These are phyloP conservation scores for Plasmodium knowlesi DNA, from an alignment of 169 alveolate genomes.

Conservation along the genomic window DNA sequence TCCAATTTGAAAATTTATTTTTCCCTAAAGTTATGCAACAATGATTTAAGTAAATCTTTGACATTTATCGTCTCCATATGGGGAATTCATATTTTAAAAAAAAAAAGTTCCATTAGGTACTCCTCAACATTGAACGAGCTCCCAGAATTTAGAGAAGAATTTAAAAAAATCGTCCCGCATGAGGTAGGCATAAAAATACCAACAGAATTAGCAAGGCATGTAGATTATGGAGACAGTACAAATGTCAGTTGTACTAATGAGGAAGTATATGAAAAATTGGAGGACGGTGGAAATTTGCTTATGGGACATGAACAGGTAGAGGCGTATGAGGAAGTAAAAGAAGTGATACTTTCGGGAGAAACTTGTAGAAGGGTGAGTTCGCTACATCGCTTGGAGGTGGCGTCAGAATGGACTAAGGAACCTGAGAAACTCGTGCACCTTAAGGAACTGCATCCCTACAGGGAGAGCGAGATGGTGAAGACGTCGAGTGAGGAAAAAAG, in stretches of 20 bases:
- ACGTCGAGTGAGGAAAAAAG: not conserved
- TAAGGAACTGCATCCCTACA: not conserved
- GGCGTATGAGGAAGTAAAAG: not conserved
- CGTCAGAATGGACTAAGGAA: not conserved
- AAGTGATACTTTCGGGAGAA: not conserved
- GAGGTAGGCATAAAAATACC: not conserved
- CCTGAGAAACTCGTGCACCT: not conserved
- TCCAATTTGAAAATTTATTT: constrained; percentile 43
- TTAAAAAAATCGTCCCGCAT: not conserved
- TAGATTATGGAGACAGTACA: not conserved
- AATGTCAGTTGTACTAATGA: constrained; percentile 2
- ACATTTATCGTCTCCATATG: constrained; percentile 40
- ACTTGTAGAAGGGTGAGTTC: not conserved
- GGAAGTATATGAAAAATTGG: not conserved
- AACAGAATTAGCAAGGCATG: not conserved
- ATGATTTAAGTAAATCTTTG: constrained; percentile 36
- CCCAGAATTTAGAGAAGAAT: constrained; percentile 11
- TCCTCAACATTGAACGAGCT: not conserved
- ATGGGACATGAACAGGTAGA: not conserved
- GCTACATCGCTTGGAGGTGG: not conserved
- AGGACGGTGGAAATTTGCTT: not conserved
- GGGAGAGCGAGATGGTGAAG: not conserved
- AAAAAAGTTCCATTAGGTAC: constrained; percentile 11
- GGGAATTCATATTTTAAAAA: constrained; percentile 53
- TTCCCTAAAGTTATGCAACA: constrained; percentile 52